Evolutionary conservation across 192 early-diverging fungal genomes (phyloP), one percentile per base, ranked within the genome.

Genomic region (Thoreauomyces humboldtii): DNA sequence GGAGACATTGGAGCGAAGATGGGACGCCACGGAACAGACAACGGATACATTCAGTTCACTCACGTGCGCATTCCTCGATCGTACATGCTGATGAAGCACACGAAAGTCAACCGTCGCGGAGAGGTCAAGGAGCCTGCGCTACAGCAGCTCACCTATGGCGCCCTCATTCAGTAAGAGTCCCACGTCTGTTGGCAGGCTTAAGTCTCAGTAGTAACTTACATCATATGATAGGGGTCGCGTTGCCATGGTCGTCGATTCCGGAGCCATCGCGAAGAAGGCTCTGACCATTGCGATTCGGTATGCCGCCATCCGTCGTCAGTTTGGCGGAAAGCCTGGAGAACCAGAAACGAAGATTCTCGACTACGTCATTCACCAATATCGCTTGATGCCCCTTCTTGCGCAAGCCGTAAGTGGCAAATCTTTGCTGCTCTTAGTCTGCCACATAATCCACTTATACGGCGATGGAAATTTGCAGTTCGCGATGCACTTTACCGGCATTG

Each of bases 1-100:
- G 93, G 93, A 43, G 93, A 95, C 59, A 87, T 92, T 45, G 93
- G 93, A 59, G 91, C 93, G 74, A 95, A 95, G 83, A 92, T 93
- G 89, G 87, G 89, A 35, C 86, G 91, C 54, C 90, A 93, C 69
- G 90, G 91, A 65, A 89, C 91, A 48, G 93, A 93, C 75, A 95
- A 95, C 61, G 93, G 64, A 22, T 95, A 87, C 83, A 93, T 95
- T 72, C 90, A 91, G 75, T 92, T 95, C 70, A 93, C 93, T 31
- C 80, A 92, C 67, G 92, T 95, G 45, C 90, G 92, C 52, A 87
- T 95, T 27, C 93, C 93, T 9, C 82, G 92, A 28, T 87, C 87
- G 35, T 84, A 93, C 70, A 95, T 95, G 93, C 76, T 95, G 63
- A 91, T 91, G 90, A 93, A 92, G 79, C 91, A 95, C 70, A 88